Percentiles rank a stretch among this genome's conserved stretches.
These are phyloP conservation scores for Metarhizium anisopliae DNA, from an alignment of 2,329 filamentous ascomycete genomes.

Conservation along the genomic window DNA sequence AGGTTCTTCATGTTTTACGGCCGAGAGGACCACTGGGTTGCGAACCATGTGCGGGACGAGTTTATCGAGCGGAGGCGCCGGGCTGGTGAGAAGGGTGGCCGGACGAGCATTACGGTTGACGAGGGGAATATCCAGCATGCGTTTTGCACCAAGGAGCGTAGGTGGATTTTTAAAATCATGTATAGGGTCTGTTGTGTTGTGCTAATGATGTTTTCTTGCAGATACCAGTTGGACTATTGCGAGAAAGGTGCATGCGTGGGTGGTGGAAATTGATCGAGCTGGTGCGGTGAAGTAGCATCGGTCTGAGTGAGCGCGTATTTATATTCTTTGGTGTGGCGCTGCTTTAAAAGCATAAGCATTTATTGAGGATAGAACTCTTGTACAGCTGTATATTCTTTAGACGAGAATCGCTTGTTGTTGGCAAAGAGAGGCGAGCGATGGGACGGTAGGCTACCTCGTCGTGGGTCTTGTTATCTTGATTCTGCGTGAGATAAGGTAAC, in stretches of 20 bases:
- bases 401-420: too few relatives aligned
- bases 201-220: slow-evolving; percentile 7
- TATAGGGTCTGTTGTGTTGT: neutral
- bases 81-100: slow-evolving; percentile 27
- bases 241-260: slow-evolving; percentile 19
- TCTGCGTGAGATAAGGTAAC: too few relatives aligned
- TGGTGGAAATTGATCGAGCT: slow-evolving; percentile 17
- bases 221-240: slow-evolving; percentile 20
- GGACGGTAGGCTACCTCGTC: too few relatives aligned
- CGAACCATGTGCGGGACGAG: slow-evolving; percentile 43
- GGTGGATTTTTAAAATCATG: slow-evolving; percentile 10
- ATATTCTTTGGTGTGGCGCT: too few relatives aligned
- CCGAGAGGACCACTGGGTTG: slow-evolving; percentile 43
- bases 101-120: slow-evolving; percentile 44
- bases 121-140: slow-evolving; percentile 48
- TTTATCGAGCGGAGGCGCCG: slow-evolving; percentile 32
- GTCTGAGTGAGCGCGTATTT: neutral
- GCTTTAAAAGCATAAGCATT: too few relatives aligned
- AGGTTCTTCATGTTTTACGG: neutral
- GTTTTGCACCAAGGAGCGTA: slow-evolving; percentile 41
- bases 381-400: too few relatives aligned
- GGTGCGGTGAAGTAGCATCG: neutral
- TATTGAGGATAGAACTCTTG: too few relatives aligned
- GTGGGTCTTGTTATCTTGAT: too few relatives aligned
- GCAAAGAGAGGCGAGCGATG: too few relatives aligned